phyloP scores from a whole-genome alignment of 2,329 filamentous ascomycete genomes.

The Phaeosphaeria sp. region DNA sequence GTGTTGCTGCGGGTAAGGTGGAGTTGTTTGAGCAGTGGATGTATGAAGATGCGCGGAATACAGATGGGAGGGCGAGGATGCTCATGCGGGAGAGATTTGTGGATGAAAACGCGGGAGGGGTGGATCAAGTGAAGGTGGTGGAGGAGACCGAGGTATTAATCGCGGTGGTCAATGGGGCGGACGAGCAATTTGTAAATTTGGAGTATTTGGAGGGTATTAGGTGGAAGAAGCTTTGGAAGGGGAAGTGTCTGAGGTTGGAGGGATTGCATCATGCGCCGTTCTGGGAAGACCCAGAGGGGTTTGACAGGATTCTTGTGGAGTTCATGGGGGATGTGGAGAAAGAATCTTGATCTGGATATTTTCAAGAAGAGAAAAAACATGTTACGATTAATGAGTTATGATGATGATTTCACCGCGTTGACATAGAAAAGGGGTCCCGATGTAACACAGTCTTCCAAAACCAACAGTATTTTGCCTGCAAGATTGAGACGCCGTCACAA shows the following conservation, averaged over 20 bases:
- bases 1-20: conserved; percentile 13
- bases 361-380: neutral
- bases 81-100: conserved; percentile 32
- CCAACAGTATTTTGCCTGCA: neutral
- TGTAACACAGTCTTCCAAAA: too few relatives aligned
- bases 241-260: conserved; percentile 30
- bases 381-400: neutral
- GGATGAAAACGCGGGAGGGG: conserved; percentile 2
- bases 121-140: conserved; percentile 32
- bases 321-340: conserved; percentile 22
- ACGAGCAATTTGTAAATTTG: conserved; percentile 40
- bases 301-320: conserved; percentile 21
- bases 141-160: conserved; percentile 23
- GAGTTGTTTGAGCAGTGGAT: conserved; percentile 35
- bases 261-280: conserved; percentile 40
- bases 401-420: neutral
- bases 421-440: neutral
- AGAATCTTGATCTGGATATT: too few relatives aligned
- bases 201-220: conserved; percentile 37
- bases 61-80: conserved; percentile 31
- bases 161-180: conserved; percentile 38
- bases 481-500: neutral
- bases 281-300: conserved; percentile 31
- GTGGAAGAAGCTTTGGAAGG: conserved; percentile 36
- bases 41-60: conserved; percentile 28